phyloP scores from a whole-genome alignment of 1,284 basidiomycete species.

The Macrocybe sp. region DNA sequence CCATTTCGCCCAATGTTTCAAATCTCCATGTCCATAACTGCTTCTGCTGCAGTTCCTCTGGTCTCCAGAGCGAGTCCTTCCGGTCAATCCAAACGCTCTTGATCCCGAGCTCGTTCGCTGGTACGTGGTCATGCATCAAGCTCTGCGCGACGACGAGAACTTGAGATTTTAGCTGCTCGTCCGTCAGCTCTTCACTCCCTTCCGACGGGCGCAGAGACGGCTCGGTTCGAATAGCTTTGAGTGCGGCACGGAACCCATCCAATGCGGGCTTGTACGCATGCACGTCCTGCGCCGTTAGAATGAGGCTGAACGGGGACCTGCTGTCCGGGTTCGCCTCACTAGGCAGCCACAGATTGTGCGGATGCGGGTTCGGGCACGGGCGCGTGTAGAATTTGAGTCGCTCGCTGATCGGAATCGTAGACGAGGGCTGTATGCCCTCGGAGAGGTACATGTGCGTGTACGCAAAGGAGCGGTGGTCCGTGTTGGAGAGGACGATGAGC shows the following conservation, averaged over 20 bases:
- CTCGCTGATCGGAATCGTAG: not conserved
- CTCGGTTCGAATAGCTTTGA: constrained; percentile 42
- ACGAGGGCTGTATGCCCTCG: constrained; percentile 25
- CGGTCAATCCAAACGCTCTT: constrained; percentile 62
- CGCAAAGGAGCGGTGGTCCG: constrained; percentile 60
- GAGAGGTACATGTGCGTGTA: constrained; percentile 56
- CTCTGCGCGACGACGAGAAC: constrained; percentile 56
- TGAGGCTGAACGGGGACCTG: constrained; percentile 54
- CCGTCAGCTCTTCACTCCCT: constrained; percentile 22
- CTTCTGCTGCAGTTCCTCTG: constrained; percentile 17
- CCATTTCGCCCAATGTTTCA: constrained; percentile 51
- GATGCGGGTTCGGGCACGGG: constrained; percentile 25
- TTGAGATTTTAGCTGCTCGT: constrained; percentile 30
- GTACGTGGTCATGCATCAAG: constrained; percentile 51
- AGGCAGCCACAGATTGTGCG: constrained; percentile 35
- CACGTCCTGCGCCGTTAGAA: constrained; percentile 65
- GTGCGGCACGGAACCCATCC: constrained; percentile 47
- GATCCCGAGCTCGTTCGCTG: constrained; percentile 46
- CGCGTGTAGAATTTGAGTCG: constrained; percentile 19
- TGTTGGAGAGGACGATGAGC: constrained; percentile 69
- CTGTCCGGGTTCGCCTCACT: constrained; percentile 28
- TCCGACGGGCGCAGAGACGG: constrained; percentile 29
- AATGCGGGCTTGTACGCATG: constrained; percentile 66
- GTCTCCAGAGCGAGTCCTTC: constrained; percentile 40
- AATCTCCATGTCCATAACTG: constrained; percentile 45